Conservation (phyloP, 257 asterid genomes). For the Lavandula angustifolia region DNA sequence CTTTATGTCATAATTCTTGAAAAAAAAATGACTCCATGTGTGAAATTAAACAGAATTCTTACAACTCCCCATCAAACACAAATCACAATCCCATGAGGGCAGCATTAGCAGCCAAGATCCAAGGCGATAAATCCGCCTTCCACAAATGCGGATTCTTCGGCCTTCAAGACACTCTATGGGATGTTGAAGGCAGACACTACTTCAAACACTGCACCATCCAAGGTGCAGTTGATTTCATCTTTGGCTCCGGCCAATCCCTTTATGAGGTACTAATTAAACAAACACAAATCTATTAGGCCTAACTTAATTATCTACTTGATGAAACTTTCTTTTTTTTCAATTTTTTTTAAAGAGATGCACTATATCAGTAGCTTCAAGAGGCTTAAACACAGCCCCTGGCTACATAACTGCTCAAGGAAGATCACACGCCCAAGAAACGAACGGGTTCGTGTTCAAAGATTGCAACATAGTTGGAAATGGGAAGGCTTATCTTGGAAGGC, state of each 20-base stretch:
- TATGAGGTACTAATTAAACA: constrained; percentile 54
- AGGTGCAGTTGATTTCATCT: constrained; percentile 84
- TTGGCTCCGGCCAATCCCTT: constrained; percentile 81
- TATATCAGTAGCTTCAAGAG: constrained; percentile 46
- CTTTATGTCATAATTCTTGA: not conserved
- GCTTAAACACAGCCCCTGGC: constrained; percentile 42
- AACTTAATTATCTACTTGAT: not conserved
- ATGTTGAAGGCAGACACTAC: constrained; percentile 71
- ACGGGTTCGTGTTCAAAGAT: constrained; percentile 52
- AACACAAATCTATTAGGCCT: not conserved
- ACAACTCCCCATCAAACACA: constrained; percentile 47
- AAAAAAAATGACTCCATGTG: not conserved
- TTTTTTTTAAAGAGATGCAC: too few species aligned
- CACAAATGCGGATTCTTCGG: constrained; percentile 60
- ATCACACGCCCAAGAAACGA: constrained; percentile 24
- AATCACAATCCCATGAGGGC: constrained; percentile 35
- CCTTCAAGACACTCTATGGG: constrained; percentile 88
- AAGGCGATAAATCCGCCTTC: constrained; percentile 70
- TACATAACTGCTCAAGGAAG: constrained; percentile 80
- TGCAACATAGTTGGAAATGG: constrained; percentile 49
- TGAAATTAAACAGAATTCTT: constrained; percentile 52
- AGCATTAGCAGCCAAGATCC: constrained; percentile 64
- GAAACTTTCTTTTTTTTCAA: not conserved
- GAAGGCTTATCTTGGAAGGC: constrained; percentile 52
- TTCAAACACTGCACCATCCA: constrained; percentile 63